Evolutionary conservation across 2,329 filamentous ascomycete genomes (phyloP).

Genomic region (Purpureocillium lavendulum): DNA sequence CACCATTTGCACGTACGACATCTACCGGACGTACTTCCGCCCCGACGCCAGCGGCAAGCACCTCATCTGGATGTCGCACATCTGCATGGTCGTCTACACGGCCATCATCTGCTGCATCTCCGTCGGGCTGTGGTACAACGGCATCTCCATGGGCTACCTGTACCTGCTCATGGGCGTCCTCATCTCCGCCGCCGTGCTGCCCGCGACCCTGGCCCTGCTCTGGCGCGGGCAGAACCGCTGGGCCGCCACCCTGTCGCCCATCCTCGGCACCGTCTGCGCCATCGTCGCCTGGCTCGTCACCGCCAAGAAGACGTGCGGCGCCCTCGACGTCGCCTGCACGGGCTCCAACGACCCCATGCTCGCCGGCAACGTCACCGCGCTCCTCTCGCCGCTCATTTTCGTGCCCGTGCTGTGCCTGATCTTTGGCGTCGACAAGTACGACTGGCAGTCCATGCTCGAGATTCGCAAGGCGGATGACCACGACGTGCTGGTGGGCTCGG

Average conservation of each 20-base stretch:
- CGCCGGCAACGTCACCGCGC: conserved; percentile 74
- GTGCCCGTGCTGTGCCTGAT: conserved; percentile 66
- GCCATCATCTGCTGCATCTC: conserved; percentile 71
- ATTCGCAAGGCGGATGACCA: conserved; percentile 75
- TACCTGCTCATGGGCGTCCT: conserved; percentile 90
- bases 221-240: conserved; percentile 73
- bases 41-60: conserved; percentile 65
- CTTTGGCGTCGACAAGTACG: conserved; percentile 58
- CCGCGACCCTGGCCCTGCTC: conserved; percentile 69
- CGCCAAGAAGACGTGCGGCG: conserved; percentile 58
- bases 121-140: conserved; percentile 64
- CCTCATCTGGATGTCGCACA: conserved; percentile 73
- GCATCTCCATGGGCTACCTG: conserved; percentile 80
- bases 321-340: conserved; percentile 63
- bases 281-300: conserved; percentile 72
- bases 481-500: conserved; percentile 55
- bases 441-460: conserved; percentile 74
- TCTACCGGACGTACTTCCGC: conserved; percentile 83
- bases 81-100: conserved; percentile 62
- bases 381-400: conserved; percentile 68
- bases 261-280: conserved; percentile 57
- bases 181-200: conserved; percentile 77
- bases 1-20: conserved; percentile 78
- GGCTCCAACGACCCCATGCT: conserved; percentile 83
- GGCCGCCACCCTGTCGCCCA: conserved; percentile 59